phyloP scores from a whole-genome alignment of 345 rosid species.

The Balakata baccata region DNA sequence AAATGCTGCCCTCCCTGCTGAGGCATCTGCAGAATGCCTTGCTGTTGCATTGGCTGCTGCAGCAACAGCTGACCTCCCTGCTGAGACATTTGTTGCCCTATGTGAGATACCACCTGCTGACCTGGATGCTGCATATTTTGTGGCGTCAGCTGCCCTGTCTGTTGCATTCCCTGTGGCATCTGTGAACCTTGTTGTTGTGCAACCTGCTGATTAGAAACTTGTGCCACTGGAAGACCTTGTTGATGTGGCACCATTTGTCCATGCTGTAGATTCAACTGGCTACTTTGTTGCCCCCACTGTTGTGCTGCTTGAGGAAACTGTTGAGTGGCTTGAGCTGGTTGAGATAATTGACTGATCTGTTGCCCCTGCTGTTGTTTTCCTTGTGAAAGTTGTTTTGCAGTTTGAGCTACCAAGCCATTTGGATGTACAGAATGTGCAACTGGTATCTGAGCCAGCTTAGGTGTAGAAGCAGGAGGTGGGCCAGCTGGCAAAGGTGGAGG shows the following conservation, averaged over 20 bases:
- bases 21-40: conserved; percentile 40
- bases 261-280: conserved; percentile 18
- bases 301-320: conserved; percentile 27
- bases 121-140: conserved; percentile 61
- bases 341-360: conserved; percentile 44
- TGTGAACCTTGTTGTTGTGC: conserved; percentile 33
- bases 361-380: conserved; percentile 38
- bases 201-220: conserved; percentile 32
- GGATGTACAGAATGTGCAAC: conserved; percentile 41
- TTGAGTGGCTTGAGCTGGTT: conserved; percentile 44
- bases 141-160: conserved; percentile 48
- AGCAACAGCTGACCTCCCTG: conserved; percentile 48
- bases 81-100: conserved; percentile 56
- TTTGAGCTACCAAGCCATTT: conserved; percentile 41
- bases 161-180: conserved; percentile 44
- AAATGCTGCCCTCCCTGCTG: conserved; percentile 47
- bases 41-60: conserved; percentile 44
- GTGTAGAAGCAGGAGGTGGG: conserved; percentile 48
- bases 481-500: conserved; percentile 60
- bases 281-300: conserved; percentile 35
- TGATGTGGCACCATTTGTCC: conserved; percentile 35
- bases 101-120: conserved; percentile 46
- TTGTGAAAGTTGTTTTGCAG: conserved; percentile 3
- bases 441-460: conserved; percentile 63
- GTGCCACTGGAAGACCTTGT: conserved; percentile 24